Evolutionary conservation across 2,329 filamentous ascomycete genomes (phyloP).

Genomic region (Aspergillus flavus): DNA sequence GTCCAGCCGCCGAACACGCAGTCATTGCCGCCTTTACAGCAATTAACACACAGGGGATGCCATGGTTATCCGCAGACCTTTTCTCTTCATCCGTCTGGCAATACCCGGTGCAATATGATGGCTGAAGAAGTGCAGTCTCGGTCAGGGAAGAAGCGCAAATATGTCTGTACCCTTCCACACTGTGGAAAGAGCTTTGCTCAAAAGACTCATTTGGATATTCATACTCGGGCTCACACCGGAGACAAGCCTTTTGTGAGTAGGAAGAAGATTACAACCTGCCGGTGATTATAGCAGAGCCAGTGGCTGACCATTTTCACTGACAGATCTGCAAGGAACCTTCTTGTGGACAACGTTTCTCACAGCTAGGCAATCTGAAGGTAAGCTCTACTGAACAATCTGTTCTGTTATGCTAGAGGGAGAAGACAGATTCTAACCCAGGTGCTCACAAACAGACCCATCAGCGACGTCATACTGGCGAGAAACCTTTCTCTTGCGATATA

Average conservation of each 20-base stretch:
- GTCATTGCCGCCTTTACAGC: constrained; percentile 39
- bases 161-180: constrained; percentile 71
- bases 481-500: constrained; percentile 76
- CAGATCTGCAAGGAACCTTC: constrained; percentile 69
- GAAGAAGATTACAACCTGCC: neutral
- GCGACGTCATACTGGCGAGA: constrained; percentile 82
- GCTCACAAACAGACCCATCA: constrained; percentile 69
- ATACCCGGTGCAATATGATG: constrained; percentile 25
- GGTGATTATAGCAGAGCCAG: neutral
- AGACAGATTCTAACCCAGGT: neutral
- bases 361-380: constrained; percentile 87
- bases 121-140: constrained; percentile 40
- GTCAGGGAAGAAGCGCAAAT: constrained; percentile 59
- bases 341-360: constrained; percentile 82
- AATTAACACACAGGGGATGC: constrained; percentile 30
- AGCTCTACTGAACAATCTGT: constrained; percentile 21
- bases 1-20: constrained; percentile 31
- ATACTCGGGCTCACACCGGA: constrained; percentile 84
- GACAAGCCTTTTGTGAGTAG: constrained; percentile 81
- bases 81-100: constrained; percentile 22
- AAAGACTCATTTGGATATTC: constrained; percentile 91
- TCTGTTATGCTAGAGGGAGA: neutral
- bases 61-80: constrained; percentile 27
- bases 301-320: constrained; percentile 9
- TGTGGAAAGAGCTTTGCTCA: constrained; percentile 86